Evolutionary conservation across 176 grass and related monocot species (phyloP).

Genomic region (Phoenix dactylifera): DNA sequence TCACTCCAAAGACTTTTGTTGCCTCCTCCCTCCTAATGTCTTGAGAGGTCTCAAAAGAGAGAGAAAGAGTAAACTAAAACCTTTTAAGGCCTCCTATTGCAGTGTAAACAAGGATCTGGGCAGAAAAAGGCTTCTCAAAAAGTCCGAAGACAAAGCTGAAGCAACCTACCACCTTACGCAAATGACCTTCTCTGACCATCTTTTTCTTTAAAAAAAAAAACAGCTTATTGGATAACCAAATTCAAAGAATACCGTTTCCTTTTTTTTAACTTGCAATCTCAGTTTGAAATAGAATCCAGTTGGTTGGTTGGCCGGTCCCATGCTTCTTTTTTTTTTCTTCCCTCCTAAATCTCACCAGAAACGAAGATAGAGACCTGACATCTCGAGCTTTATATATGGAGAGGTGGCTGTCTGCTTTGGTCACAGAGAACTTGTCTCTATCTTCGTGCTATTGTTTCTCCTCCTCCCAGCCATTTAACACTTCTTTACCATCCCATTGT

Average conservation of each 20-base stretch:
- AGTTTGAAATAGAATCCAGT: conserved; percentile 12
- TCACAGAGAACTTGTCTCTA: no score
- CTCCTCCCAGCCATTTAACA: not conserved
- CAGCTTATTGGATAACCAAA: no score
- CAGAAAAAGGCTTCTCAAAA: conserved; percentile 3
- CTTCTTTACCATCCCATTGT: not conserved
- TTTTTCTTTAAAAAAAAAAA: no score
- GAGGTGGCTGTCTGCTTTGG: no score
- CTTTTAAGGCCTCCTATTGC: conserved; percentile 46
- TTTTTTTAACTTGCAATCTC: conserved; percentile 45
- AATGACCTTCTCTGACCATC: not conserved
- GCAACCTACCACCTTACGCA: conserved; percentile 53
- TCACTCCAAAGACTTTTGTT: conserved; percentile 51
- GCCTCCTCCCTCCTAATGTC: not conserved
- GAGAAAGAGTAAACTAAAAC: not conserved
- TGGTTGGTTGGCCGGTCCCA: conserved; percentile 11
- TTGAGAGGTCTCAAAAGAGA: not conserved
- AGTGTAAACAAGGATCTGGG: conserved; percentile 52
- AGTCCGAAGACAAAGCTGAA: conserved; percentile 51
- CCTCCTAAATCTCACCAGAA: conserved; percentile 7
- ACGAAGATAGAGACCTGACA: not conserved
- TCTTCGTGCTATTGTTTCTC: no score
- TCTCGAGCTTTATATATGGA: no score
- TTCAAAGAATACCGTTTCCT: not conserved
- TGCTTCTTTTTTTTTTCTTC: not conserved